Evolutionary conservation across 2,329 filamentous ascomycete species (phyloP), one percentile per base, ranked within the genome.

Genomic region (Venturiaceae sp.): DNA sequence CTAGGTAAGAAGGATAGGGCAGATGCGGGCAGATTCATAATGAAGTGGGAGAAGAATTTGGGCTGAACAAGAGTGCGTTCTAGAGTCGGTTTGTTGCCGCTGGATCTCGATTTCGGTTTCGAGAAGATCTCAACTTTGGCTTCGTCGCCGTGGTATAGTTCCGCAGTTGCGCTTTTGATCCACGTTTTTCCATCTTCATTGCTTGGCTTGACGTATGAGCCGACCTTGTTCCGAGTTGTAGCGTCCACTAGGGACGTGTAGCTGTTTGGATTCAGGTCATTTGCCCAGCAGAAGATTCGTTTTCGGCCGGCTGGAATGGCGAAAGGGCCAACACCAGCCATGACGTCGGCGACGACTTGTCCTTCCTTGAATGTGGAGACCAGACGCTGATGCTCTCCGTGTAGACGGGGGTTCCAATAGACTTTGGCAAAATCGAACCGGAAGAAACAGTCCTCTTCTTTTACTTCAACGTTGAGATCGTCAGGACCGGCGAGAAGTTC

Each of bases 251-350:
- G 82, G 63, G 84, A 86, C 58, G 78, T 81, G 72, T 85, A 90
- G 66, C 90, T 92, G 66, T 95, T 88, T 0, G 92, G 92, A 69
- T 99, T 99, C 69, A 96, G 85, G 71, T 99, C 94, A 73, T 97
- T 99, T 39, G 92, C 94, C 85, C 89, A 95, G 19, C 96, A 92
- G 66, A 97, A 95, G 30, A 95, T 89, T 39, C 83, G 84, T 71
- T 88, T 92, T 76, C 88, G 95, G 16, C 90, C 94, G 0, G 92
- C 91, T 0, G 94, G 94, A 3, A 96, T 80, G 23, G 92, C 92
- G 71, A 99, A 99, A 0, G 94, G 94, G 0, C 94, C 94, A 54
- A 99, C 92, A 46, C 94, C 94, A 0, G 92, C 92, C 92, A 97
- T 99, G 63, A 96, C 87, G 72, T 99, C 94, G 75, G 87, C 94